These are phyloP conservation scores for Quercus lobata DNA, from an alignment of 331 rosid species.

Conservation along the genomic window DNA sequence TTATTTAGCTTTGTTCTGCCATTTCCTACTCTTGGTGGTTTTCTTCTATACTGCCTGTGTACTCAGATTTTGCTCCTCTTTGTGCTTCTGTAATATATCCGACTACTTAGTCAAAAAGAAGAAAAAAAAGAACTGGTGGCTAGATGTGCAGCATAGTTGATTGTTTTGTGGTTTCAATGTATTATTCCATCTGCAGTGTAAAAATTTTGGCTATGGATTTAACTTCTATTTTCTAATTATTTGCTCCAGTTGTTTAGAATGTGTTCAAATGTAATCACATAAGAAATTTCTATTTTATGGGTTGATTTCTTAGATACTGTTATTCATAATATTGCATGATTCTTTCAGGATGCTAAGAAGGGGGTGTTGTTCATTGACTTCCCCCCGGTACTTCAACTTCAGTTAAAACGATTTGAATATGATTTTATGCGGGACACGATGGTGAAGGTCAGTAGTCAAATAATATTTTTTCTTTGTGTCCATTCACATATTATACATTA, in stretches of 20 bases:
- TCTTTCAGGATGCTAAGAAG: constrained; percentile 90
- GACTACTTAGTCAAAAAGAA: neutral
- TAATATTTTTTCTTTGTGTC: neutral
- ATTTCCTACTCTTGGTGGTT: neutral
- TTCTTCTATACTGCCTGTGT: neutral
- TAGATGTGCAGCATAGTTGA: neutral
- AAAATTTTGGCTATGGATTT: neutral
- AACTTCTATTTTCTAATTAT: neutral
- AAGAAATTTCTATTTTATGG: neutral
- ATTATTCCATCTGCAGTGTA: neutral
- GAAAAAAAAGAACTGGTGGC: too few species aligned
- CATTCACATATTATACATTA: neutral
- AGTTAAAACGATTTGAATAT: constrained; percentile 87
- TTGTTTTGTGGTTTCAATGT: constrained; percentile 3
- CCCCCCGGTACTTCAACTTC: constrained; percentile 96
- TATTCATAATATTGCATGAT: constrained; percentile 5
- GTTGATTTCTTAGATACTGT: constrained; percentile 6
- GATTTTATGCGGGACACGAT: constrained; percentile 94
- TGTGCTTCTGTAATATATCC: neutral
- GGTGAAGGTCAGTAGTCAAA: constrained; percentile 72
- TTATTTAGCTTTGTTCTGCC: neutral
- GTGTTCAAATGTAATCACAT: neutral
- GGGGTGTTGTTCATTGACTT: constrained; percentile 88
- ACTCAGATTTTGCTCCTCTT: neutral
- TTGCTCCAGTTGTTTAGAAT: neutral